Evolutionary conservation across 768 basidiomycete species (phyloP), one percentile per base, ranked within the genome.

Genomic region (Hemileccinum rubropunctum): DNA sequence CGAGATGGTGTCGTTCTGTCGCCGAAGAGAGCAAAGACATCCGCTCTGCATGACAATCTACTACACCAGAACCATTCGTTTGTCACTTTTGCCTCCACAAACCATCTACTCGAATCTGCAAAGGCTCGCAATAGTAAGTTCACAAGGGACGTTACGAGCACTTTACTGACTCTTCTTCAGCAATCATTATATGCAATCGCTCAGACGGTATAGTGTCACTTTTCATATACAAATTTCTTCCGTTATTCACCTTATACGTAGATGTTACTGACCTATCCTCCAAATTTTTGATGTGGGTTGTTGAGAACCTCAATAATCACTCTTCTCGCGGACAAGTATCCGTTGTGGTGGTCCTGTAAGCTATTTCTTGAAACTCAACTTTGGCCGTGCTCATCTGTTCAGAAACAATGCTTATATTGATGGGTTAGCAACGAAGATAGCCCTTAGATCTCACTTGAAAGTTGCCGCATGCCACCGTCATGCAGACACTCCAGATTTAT

Each of bases 111-210:
- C 34, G 64, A 64, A 53, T 12, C 52, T 11, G 50, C 50, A 23
- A 64, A 53, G 42, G 30, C 47, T 34, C 57, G 48, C 18, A 64
- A 66, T 42, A 52, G 64, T 66, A 27, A 47, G 64, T 46, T 17
- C 13, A 3, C 8, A 11, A 32, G 11, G 13, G 32, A 35, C 23
- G n/a, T 28, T 1, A 34, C 21, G 18, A 35, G 12, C 14, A 28
- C 20, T 13, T 37, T 17, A 3, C 37, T 54, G 45, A 65, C 45
- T 2, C 30, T 36, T 38, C n/a, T 20, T 12, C 9, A 65, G 63
- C 52, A n/a, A 59, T 66, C n/a, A 36, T 46, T 15, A 48, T 65
- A 42, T 44, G 33, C 37, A 59, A 38, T 42, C 54, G 38, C 46
- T 47, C 43, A 15, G 57, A 66, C 30, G 63, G 63, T 64, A 23